Conservation (phyloP, 352 stramenopile genomes). For the Pythium insidiosum region DNA sequence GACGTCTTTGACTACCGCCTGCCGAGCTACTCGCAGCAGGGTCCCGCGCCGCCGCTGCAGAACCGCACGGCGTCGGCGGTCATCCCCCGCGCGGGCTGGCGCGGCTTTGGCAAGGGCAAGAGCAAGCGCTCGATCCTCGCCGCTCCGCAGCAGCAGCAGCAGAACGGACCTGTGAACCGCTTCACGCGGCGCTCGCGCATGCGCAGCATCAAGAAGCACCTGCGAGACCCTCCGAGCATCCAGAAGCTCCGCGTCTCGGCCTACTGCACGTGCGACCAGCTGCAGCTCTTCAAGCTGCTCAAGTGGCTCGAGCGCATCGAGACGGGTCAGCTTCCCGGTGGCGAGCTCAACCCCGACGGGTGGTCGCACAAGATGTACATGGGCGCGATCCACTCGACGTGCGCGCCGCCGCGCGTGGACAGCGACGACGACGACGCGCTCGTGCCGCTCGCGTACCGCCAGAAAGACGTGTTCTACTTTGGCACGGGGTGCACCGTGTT, state of each 20-base stretch:
- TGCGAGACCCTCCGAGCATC: constrained; percentile 54
- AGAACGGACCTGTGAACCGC: constrained; percentile 37
- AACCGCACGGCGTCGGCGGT: constrained; percentile 8
- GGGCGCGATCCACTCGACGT: constrained; percentile 76
- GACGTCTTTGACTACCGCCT: constrained; percentile 15
- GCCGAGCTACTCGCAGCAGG: constrained; percentile 6
- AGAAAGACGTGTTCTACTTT: constrained; percentile 86
- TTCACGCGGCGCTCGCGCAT: constrained; percentile 74
- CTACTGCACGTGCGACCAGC: constrained; percentile 80
- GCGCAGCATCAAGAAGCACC: constrained; percentile 78
- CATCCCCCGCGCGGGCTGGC: constrained; percentile 55
- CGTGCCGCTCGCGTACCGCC: constrained; percentile 40
- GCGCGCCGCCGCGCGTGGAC: constrained; percentile 31
- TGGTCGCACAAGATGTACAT: constrained; percentile 87
- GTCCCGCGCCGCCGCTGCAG: too few relatives aligned
- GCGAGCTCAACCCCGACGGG: constrained; percentile 68
- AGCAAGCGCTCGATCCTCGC: constrained; percentile 25
- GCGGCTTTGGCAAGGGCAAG: constrained; percentile 33
- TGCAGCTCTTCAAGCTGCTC: constrained; percentile 82
- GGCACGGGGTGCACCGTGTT: constrained; percentile 85
- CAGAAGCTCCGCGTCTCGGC: constrained; percentile 78
- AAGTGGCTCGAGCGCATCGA: constrained; percentile 82
- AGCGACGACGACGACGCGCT: constrained; percentile 21
- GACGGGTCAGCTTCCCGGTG: constrained; percentile 62
- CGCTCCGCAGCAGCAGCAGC: constrained; percentile 10